A percentile compares a stretch with the other conserved stretches of the same genome.
Conservation (phyloP, 73 alveolate species). For the Effrenium voratum region DNA sequence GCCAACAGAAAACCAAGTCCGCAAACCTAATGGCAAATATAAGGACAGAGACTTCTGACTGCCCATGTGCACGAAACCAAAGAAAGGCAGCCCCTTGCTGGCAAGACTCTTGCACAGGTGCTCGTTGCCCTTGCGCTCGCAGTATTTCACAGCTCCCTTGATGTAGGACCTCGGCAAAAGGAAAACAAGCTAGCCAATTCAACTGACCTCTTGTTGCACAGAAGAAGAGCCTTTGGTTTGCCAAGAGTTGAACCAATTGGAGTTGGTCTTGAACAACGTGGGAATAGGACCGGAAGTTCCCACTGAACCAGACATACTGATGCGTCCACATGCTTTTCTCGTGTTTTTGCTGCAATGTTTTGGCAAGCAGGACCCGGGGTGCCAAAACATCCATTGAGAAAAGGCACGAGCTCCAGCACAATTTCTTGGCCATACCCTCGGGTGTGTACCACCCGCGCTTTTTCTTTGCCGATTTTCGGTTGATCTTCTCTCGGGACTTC, state of each 20-base stretch:
- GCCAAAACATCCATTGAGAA: background rate
- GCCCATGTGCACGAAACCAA: no score
- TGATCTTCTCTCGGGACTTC: background rate
- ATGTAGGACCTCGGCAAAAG: background rate
- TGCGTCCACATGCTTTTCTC: background rate
- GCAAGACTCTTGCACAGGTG: background rate
- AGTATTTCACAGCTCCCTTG: background rate
- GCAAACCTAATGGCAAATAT: no score
- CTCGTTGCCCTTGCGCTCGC: conserved; percentile 45
- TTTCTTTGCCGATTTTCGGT: background rate
- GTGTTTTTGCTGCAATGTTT: background rate
- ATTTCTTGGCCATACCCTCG: background rate
- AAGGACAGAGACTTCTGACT: no score
- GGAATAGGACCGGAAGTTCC: background rate
- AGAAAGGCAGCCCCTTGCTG: no score
- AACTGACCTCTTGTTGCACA: background rate
- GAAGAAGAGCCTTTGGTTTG: background rate
- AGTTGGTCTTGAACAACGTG: background rate
- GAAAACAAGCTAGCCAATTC: background rate
- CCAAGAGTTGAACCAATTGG: background rate
- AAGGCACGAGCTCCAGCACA: background rate
- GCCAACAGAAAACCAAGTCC: no score
- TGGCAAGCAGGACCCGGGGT: no score
- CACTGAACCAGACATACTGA: no score
- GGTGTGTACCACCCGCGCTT: background rate